phyloP scores from a whole-genome alignment of 345 rosid species.

The Syzygium aqueum region DNA sequence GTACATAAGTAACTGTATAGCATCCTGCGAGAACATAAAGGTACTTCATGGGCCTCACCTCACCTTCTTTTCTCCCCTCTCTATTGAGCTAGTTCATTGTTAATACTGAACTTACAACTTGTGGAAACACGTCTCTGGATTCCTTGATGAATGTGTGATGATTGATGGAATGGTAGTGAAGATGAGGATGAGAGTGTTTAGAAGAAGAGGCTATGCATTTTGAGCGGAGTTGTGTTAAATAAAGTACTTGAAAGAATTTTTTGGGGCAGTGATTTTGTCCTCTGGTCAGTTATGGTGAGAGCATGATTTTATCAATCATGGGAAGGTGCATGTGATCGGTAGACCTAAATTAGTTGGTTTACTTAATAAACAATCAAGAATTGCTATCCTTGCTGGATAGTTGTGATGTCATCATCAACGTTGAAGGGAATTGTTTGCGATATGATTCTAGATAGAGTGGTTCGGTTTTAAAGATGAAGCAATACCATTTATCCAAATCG shows the following conservation, averaged over 20 bases:
- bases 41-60: slow-evolving; percentile 14
- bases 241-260: not conserved
- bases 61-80: not conserved
- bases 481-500: not conserved
- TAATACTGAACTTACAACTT: not conserved
- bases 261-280: not conserved
- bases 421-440: not conserved
- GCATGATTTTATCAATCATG: not conserved
- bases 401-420: not conserved
- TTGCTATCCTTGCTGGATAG: not conserved
- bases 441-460: not conserved
- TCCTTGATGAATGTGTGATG: not conserved
- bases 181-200: not conserved
- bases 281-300: not conserved
- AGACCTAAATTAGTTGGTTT: not conserved
- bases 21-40: slow-evolving; percentile 90
- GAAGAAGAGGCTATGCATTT: not conserved
- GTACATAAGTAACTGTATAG: slow-evolving; percentile 94
- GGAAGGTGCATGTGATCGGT: not conserved
- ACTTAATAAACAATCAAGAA: not conserved
- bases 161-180: not conserved
- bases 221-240: not conserved
- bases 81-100: not conserved
- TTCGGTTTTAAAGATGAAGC: not conserved
- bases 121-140: not conserved